phyloP scores from a whole-genome alignment of 371 early-diverging fungal genomes.

The Amoeboradix gromovi region DNA sequence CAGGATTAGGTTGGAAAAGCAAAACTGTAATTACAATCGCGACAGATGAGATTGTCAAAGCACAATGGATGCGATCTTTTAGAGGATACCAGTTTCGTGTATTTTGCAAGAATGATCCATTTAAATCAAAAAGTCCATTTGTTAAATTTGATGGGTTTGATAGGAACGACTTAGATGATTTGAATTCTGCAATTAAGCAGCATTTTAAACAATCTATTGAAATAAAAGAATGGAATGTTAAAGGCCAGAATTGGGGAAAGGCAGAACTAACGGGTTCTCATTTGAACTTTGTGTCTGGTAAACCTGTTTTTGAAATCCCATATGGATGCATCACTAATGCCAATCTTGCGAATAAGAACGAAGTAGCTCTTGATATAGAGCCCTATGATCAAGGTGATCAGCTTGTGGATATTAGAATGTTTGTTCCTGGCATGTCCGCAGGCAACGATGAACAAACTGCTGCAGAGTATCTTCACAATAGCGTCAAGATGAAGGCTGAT shows the following conservation, averaged over 20 bases:
- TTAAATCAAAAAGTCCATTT: constrained; percentile 20
- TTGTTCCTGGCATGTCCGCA: constrained; percentile 40
- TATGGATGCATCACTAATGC: constrained; percentile 58
- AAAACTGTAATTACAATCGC: constrained; percentile 26
- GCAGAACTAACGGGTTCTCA: constrained; percentile 53
- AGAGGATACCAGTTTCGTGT: constrained; percentile 53
- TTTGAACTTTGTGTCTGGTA: constrained; percentile 44
- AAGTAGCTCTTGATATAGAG: constrained; percentile 63
- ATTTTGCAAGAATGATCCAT: constrained; percentile 12
- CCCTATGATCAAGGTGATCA: constrained; percentile 31
- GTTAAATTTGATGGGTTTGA: constrained; percentile 66
- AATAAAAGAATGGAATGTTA: constrained; percentile 43
- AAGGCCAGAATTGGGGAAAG: constrained; percentile 90
- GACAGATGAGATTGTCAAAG: constrained; percentile 30
- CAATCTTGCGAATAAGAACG: constrained; percentile 53
- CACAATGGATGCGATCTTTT: constrained; percentile 46
- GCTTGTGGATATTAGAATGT: constrained; percentile 69
- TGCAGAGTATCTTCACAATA: constrained; percentile 47
- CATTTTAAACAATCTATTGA: constrained; percentile 45
- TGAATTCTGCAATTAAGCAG: constrained; percentile 31
- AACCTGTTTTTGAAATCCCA: constrained; percentile 68
- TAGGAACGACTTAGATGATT: constrained; percentile 40
- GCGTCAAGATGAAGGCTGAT: constrained; percentile 64
- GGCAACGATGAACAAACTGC: constrained; percentile 34
- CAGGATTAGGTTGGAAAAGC: constrained; percentile 54